Evolutionary conservation across 1,139 yeast species (phyloP).

Genomic region (Yamadazyma kanchanaburiensis): DNA sequence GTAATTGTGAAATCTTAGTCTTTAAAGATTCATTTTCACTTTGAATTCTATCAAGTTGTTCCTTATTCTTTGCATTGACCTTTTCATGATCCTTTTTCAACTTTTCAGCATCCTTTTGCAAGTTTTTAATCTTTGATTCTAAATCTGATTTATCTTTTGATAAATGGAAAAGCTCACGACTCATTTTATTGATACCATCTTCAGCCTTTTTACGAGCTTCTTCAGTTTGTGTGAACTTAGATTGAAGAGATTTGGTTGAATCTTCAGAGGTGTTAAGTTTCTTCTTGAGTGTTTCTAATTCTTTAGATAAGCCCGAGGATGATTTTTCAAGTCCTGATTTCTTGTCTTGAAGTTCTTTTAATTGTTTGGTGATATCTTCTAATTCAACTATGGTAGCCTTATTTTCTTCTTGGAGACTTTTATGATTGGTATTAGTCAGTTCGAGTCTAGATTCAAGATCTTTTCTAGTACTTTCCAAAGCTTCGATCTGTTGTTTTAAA

Average conservation of each 20-base stretch:
- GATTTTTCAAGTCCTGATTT: constrained; percentile 30
- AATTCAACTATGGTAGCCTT: constrained; percentile 26
- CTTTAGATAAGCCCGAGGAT: constrained; percentile 24
- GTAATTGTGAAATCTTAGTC: constrained; percentile 20
- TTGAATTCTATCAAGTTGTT: constrained; percentile 19
- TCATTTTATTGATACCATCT: constrained; percentile 88
- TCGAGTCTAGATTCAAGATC: constrained; percentile 13
- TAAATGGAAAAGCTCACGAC: constrained; percentile 69
- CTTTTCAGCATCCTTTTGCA: constrained; percentile 37
- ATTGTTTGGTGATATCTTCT: constrained; percentile 34
- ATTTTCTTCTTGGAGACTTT: constrained; percentile 24
- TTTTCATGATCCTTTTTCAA: constrained; percentile 20
- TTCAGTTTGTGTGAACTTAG: constrained; percentile 26
- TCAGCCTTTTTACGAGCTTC: constrained; percentile 68
- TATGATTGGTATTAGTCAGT: constrained; percentile 9
- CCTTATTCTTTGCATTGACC: constrained; percentile 19
- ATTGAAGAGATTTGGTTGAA: constrained; percentile 21
- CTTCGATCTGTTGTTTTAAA: constrained; percentile 27
- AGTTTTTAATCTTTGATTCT: constrained; percentile 39
- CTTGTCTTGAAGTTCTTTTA: constrained; percentile 26
- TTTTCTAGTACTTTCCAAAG: constrained; percentile 16
- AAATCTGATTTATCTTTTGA: constrained; percentile 56
- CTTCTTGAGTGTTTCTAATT: constrained; percentile 28
- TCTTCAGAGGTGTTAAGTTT: constrained; percentile 20
- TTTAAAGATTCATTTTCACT: constrained; percentile 21